phyloP scores from a whole-genome alignment of 352 stramenopile genomes.

The Phytophthora cajani region DNA sequence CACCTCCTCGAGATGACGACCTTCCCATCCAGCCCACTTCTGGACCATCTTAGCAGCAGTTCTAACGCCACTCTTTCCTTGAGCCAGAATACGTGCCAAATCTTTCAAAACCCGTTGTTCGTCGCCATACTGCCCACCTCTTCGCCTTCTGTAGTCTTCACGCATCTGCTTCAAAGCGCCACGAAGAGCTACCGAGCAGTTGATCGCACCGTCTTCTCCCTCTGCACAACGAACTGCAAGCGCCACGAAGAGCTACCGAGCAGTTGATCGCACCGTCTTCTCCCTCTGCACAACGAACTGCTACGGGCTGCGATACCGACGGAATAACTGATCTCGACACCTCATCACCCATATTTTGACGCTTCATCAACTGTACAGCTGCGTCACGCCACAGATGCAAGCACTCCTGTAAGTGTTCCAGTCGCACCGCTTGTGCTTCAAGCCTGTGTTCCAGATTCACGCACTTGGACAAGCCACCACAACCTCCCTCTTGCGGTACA shows the following conservation, averaged over 20 bases:
- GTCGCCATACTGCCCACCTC: neutral
- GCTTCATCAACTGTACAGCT: constrained; percentile 33
- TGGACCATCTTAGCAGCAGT: constrained; percentile 38
- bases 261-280: constrained; percentile 8
- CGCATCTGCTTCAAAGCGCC: constrained; percentile 28
- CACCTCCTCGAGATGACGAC: constrained; percentile 31
- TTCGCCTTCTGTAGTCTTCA: neutral
- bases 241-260: constrained; percentile 18
- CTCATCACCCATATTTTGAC: neutral
- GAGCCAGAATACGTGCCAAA: constrained; percentile 11
- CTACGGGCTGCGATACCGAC: constrained; percentile 5
- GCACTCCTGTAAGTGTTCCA: constrained; percentile 36
- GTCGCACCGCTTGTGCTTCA: constrained; percentile 26
- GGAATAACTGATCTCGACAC: neutral
- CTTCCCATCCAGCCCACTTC: constrained; percentile 40
- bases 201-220: neutral
- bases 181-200: constrained; percentile 20
- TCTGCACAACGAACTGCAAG: constrained; percentile 1
- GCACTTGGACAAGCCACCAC: constrained; percentile 16
- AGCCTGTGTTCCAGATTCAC: constrained; percentile 37
- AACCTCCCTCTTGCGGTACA: neutral
- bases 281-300: neutral
- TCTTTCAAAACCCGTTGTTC: constrained; percentile 7
- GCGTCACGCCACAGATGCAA: constrained; percentile 31
- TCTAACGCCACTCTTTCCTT: constrained; percentile 19